Conservation (phyloP, 2,329 filamentous ascomycete genomes). For the Fusarium xylarioides region DNA sequence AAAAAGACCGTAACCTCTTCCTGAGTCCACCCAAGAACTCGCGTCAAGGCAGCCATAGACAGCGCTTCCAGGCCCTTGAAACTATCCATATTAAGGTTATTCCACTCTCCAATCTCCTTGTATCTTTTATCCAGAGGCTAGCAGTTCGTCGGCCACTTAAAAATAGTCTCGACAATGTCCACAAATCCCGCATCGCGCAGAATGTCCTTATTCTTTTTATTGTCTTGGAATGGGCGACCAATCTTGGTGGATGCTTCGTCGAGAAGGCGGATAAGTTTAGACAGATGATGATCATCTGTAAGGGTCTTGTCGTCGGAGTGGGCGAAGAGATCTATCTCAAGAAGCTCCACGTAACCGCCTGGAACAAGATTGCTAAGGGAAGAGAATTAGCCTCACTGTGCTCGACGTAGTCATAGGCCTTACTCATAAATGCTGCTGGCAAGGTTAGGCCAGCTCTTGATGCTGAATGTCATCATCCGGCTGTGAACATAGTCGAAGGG, state of each 20-base stretch:
- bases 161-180: slow-evolving; percentile 18
- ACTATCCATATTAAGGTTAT: slow-evolving; percentile 17
- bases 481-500: slow-evolving; percentile 38
- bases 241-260: slow-evolving; percentile 20
- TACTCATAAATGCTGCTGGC: slow-evolving; percentile 19
- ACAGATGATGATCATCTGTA: neutral
- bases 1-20: slow-evolving; percentile 21
- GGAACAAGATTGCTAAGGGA: slow-evolving; percentile 14
- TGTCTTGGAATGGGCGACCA: slow-evolving; percentile 27
- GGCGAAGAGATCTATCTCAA: slow-evolving; percentile 26
- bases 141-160: slow-evolving; percentile 34
- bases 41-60: slow-evolving; percentile 17
- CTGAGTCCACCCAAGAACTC: slow-evolving; percentile 17
- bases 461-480: slow-evolving; percentile 32
- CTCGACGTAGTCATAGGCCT: fast-evolving
- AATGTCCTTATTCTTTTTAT: slow-evolving; percentile 24
- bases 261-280: slow-evolving; percentile 1
- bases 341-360: slow-evolving; percentile 21
- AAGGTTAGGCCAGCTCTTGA: slow-evolving; percentile 26
- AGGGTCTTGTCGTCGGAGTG: slow-evolving; percentile 25
- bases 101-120: slow-evolving; percentile 31
- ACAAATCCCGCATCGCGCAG: slow-evolving; percentile 16
- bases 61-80: slow-evolving; percentile 25
- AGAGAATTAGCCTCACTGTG: fast-evolving
- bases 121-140: slow-evolving; percentile 25